phyloP scores from a whole-genome alignment of 768 basidiomycete species.

The Mycena rosella region DNA sequence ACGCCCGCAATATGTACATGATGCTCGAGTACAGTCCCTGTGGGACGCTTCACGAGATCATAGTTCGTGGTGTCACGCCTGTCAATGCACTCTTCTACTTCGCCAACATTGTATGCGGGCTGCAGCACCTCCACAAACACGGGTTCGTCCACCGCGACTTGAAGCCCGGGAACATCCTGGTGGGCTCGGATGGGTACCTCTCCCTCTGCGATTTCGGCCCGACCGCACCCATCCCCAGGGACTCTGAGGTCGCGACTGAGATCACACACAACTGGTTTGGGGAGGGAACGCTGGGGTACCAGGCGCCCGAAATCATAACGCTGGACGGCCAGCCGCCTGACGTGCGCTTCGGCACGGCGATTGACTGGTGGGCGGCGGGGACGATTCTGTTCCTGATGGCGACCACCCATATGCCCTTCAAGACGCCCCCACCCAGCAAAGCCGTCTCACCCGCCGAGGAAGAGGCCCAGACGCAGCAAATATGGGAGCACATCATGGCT shows the following conservation, averaged over 20 bases:
- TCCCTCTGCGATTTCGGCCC: slow-evolving; percentile 65
- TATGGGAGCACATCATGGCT: slow-evolving; percentile 41
- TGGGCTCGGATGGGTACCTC: slow-evolving; percentile 69
- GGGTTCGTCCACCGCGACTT: slow-evolving; percentile 67
- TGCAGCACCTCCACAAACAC: slow-evolving; percentile 60
- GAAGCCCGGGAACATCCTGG: slow-evolving; percentile 69
- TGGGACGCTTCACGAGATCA: slow-evolving; percentile 54
- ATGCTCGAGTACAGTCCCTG: slow-evolving; percentile 64
- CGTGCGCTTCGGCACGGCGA: slow-evolving; percentile 39
- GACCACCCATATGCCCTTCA: slow-evolving; percentile 49
- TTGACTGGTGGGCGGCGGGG: slow-evolving; percentile 72
- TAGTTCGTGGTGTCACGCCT: slow-evolving; percentile 39
- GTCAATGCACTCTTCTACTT: slow-evolving; percentile 62
- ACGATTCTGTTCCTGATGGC: slow-evolving; percentile 67
- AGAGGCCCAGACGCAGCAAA: slow-evolving; percentile 36
- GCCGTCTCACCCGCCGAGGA: slow-evolving; percentile 22
- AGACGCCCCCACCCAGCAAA: not conserved
- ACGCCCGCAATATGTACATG: slow-evolving; percentile 62
- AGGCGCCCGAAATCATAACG: slow-evolving; percentile 61
- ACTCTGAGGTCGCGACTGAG: slow-evolving; percentile 39
- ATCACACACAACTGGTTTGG: slow-evolving; percentile 46
- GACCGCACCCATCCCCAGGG: slow-evolving; percentile 40
- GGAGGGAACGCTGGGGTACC: slow-evolving; percentile 62
- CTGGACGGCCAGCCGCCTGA: slow-evolving; percentile 29
- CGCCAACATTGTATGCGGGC: slow-evolving; percentile 63